These are phyloP conservation scores for Fusarium siculi DNA, from an alignment of 2,329 filamentous ascomycete species.

Conservation along the genomic window DNA sequence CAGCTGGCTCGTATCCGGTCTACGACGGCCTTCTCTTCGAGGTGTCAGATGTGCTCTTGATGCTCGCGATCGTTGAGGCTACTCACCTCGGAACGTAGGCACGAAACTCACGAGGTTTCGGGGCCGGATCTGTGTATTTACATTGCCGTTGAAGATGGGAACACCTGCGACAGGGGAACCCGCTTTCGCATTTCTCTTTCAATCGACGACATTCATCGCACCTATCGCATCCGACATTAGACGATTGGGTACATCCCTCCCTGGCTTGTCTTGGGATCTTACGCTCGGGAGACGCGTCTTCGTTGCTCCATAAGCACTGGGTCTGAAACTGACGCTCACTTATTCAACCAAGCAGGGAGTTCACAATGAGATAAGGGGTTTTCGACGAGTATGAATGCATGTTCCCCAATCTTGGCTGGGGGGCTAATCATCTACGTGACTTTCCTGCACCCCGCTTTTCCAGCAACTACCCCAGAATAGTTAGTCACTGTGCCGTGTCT, in stretches of 20 bases:
- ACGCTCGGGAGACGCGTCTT: conserved; percentile 2
- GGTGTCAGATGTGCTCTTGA: not conserved
- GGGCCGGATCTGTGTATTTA: not conserved
- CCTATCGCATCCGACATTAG: not conserved
- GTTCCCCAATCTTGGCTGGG: not conserved
- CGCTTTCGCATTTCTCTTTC: conserved; percentile 3
- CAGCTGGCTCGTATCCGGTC: not conserved
- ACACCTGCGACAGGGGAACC: not conserved
- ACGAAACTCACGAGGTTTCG: conserved; percentile 2
- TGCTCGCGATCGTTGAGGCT: not conserved
- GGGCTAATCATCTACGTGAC: not conserved
- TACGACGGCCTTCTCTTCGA: not conserved
- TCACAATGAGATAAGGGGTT: not conserved
- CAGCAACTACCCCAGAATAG: not conserved
- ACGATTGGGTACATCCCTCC: not conserved
- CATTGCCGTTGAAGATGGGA: not conserved
- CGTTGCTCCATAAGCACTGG: not conserved
- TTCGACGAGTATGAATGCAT: not conserved
- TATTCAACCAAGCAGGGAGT: not conserved
- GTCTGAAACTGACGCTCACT: not conserved
- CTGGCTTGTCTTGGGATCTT: not conserved
- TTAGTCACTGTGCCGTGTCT: not conserved
- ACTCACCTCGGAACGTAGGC: not conserved
- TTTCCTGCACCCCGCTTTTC: not conserved
- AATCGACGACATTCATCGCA: conserved; percentile 9